Conservation (phyloP, 1,284 basidiomycete species). For the Cryptococcus sp. region DNA sequence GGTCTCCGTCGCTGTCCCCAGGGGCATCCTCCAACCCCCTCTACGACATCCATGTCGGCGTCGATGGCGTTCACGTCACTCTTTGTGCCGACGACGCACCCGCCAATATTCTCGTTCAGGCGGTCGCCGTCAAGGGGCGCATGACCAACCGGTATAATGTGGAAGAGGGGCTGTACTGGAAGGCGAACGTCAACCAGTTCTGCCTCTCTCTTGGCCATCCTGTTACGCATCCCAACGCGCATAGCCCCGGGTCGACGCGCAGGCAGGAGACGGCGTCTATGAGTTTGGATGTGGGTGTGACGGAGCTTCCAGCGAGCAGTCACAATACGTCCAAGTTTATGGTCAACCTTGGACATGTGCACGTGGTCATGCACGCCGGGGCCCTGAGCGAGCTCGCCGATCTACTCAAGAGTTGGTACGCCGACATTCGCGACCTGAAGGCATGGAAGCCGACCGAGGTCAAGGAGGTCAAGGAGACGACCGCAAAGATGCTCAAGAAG, state of each 20-base stretch:
- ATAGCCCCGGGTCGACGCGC: conserved; percentile 54
- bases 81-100: conserved; percentile 44
- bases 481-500: conserved; percentile 63
- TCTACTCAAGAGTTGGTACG: conserved; percentile 70
- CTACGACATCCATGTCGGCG: conserved; percentile 29
- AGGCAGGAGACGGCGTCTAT: conserved; percentile 76
- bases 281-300: conserved; percentile 62
- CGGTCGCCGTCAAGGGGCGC: conserved; percentile 30
- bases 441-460: conserved; percentile 72
- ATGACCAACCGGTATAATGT: conserved; percentile 25
- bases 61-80: conserved; percentile 38
- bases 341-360: conserved; percentile 66
- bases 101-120: conserved; percentile 41
- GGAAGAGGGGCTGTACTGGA: conserved; percentile 32
- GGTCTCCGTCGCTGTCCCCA: too few relatives aligned
- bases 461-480: conserved; percentile 72
- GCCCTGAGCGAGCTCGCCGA: conserved; percentile 84
- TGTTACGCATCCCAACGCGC: conserved; percentile 15
- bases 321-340: conserved; percentile 44
- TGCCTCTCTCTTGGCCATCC: conserved; percentile 42
- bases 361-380: conserved; percentile 87
- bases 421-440: conserved; percentile 67
- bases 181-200: conserved; percentile 42
- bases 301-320: conserved; percentile 39
- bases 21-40: background rate